Percentiles rank a stretch among this genome's conserved stretches.
phyloP scores from a whole-genome alignment of 108 stramenopile species.

The Cyclotella cryptica region DNA sequence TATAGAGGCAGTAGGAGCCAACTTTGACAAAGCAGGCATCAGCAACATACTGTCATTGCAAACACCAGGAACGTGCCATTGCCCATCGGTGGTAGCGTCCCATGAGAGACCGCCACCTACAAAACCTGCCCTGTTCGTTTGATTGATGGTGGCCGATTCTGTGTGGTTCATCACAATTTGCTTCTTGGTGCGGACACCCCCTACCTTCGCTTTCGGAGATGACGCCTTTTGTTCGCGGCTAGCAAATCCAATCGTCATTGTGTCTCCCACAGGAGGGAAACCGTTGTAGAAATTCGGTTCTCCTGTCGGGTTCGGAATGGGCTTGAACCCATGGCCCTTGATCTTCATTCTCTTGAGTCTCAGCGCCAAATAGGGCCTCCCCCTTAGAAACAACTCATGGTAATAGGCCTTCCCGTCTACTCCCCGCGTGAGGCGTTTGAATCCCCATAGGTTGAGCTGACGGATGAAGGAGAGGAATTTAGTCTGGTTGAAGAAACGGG shows the following conservation, averaged over 20 bases:
- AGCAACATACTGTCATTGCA: no score
- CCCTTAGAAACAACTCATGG: constrained; percentile 66
- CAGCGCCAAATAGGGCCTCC: constrained; percentile 48
- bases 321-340: constrained; percentile 62
- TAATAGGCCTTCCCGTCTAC: constrained; percentile 59
- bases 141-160: background rate
- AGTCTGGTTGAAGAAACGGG: constrained; percentile 76
- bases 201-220: background rate
- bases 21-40: no score
- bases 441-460: constrained; percentile 81
- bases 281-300: constrained; percentile 53
- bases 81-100: no score
- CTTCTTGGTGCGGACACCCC: constrained; percentile 2
- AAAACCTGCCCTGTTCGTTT: no score
- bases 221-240: no score
- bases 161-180: background rate
- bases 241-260: background rate
- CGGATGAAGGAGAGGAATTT: constrained; percentile 75
- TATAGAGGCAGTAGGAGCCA: no score
- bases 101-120: no score
- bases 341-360: constrained; percentile 55
- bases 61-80: no score
- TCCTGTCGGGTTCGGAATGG: constrained; percentile 56
- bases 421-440: constrained; percentile 69
- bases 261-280: constrained; percentile 10